Percentiles rank a stretch among this genome's conserved stretches.
These are phyloP conservation scores for Metarhizium humberi DNA, from an alignment of 2,329 filamentous ascomycete species.

Conservation along the genomic window DNA sequence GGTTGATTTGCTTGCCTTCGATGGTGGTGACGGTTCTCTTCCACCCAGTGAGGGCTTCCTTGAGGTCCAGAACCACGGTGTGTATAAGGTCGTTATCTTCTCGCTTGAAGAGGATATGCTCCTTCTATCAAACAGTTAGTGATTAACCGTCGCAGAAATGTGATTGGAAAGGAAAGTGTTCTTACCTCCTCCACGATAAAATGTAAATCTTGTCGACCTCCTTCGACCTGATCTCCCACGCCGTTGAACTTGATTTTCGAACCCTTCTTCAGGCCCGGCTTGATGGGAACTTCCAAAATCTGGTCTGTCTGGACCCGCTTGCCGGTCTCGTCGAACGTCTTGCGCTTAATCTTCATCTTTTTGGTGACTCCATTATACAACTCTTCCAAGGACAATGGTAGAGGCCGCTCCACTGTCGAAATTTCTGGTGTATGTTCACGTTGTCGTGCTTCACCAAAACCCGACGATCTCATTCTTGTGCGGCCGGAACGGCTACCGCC, in stretches of 20 bases:
- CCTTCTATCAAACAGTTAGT: slow-evolving; percentile 51
- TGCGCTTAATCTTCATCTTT: slow-evolving; percentile 97
- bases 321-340: slow-evolving; percentile 79
- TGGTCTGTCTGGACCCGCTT: slow-evolving; percentile 83
- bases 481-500: slow-evolving; percentile 28
- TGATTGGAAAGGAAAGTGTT: neutral
- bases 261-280: slow-evolving; percentile 88
- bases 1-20: slow-evolving; percentile 73
- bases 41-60: slow-evolving; percentile 94
- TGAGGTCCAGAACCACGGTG: slow-evolving; percentile 73
- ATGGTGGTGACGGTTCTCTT: slow-evolving; percentile 85
- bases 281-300: slow-evolving; percentile 90
- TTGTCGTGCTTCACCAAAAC: slow-evolving; percentile 22
- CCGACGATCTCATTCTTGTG: slow-evolving; percentile 31
- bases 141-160: neutral
- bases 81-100: slow-evolving; percentile 81
- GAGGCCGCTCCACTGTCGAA: slow-evolving; percentile 76
- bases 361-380: slow-evolving; percentile 80
- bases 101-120: slow-evolving; percentile 73
- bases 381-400: slow-evolving; percentile 80
- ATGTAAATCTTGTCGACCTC: slow-evolving; percentile 88
- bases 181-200: slow-evolving; percentile 91
- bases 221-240: slow-evolving; percentile 96
- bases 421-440: slow-evolving; percentile 62
- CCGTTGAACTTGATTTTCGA: slow-evolving; percentile 98